phyloP scores from a whole-genome alignment of 257 asterid species.

The Phtheirospermum japonicum region DNA sequence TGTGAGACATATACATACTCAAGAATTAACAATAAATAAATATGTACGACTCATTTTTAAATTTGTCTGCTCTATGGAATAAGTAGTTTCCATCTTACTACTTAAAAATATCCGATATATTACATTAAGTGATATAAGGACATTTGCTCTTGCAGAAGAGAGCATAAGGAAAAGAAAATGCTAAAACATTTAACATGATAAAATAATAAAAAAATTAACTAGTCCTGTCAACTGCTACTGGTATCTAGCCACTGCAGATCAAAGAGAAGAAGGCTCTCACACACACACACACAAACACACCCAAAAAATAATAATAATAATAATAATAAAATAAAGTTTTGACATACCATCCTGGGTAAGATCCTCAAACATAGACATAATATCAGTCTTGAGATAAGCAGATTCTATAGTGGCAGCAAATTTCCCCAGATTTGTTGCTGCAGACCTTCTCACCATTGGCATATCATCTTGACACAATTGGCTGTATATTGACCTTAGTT shows the following conservation, averaged over 20 bases:
- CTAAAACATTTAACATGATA: background rate
- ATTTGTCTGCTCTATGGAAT: background rate
- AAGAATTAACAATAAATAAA: too few species aligned
- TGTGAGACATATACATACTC: background rate
- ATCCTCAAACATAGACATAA: slow-evolving; percentile 68
- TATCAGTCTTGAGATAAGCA: slow-evolving; percentile 48
- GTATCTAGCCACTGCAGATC: background rate
- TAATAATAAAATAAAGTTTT: slow-evolving; percentile 25
- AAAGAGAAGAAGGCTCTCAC: background rate
- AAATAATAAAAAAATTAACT: background rate
- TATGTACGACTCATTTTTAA: background rate
- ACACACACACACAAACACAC: slow-evolving; percentile 29
- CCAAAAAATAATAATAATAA: too few species aligned
- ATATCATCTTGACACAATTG: slow-evolving; percentile 91
- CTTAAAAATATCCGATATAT: background rate
- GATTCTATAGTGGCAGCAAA: slow-evolving; percentile 51
- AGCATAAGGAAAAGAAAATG: background rate
- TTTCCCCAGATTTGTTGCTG: slow-evolving; percentile 49
- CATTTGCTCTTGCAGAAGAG: background rate
- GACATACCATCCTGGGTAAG: slow-evolving; percentile 68
- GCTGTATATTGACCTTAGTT: slow-evolving; percentile 68
- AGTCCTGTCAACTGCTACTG: background rate
- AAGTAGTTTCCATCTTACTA: background rate
- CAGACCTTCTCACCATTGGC: slow-evolving; percentile 58
- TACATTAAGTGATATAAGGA: slow-evolving; percentile 2